These are phyloP conservation scores for Macrophomina pseudophaseolina DNA, from an alignment of 2,329 filamentous ascomycete species.

Conservation along the genomic window DNA sequence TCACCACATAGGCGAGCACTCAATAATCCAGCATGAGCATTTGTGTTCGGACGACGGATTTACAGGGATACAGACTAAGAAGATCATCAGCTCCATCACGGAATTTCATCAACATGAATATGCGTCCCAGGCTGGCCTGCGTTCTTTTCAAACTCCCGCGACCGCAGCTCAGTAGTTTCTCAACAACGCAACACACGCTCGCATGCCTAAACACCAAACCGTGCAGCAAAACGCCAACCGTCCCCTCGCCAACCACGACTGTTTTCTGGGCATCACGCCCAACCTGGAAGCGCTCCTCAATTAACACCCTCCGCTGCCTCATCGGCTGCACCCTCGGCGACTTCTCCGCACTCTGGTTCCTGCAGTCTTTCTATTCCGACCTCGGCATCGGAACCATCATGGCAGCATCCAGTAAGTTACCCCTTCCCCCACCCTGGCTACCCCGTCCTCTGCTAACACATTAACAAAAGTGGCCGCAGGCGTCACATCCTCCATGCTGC, in stretches of 20 bases:
- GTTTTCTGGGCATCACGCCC: slow-evolving; percentile 45
- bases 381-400: slow-evolving; percentile 57
- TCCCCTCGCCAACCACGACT: not conserved
- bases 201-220: not conserved
- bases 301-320: slow-evolving; percentile 63
- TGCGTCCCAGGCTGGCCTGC: no score
- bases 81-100: no score
- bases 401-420: slow-evolving; percentile 51
- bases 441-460: no score
- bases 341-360: slow-evolving; percentile 61
- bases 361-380: slow-evolving; percentile 56
- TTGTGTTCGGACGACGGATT: no score
- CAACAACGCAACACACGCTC: not conserved
- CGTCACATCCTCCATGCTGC: slow-evolving; percentile 56
- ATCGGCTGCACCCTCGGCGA: slow-evolving; percentile 62
- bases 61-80: no score
- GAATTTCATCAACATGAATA: no score
- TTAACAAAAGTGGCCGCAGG: slow-evolving; percentile 55
- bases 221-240: not conserved
- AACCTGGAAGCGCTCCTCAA: slow-evolving; percentile 56
- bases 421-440: not conserved
- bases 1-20: no score
- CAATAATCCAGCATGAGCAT: no score
- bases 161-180: not conserved
- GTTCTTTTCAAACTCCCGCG: not conserved